phyloP scores from a whole-genome alignment of 179 eudicot species.

The Beta macrorhiza region DNA sequence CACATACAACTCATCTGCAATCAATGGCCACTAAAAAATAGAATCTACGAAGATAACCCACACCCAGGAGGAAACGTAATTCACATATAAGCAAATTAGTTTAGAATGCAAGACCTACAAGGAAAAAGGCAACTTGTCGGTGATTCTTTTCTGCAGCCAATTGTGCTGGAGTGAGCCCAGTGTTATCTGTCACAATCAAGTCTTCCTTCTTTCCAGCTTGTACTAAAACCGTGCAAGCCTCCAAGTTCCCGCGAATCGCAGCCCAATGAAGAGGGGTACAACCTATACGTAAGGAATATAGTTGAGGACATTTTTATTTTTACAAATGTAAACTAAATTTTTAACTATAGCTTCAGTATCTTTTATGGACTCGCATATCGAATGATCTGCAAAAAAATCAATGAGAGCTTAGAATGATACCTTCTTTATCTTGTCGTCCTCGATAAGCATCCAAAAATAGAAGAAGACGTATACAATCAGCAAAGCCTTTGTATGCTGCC shows the following conservation, averaged over 20 bases:
- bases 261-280: conserved; percentile 99
- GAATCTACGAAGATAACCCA: not conserved
- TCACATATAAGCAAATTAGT: conserved; percentile 16
- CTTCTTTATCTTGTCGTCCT: conserved; percentile 95
- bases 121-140: conserved; percentile 99
- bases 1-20: not conserved
- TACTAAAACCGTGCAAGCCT: conserved; percentile 96
- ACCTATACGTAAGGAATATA: conserved; percentile 44
- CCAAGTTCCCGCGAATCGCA: conserved; percentile 94
- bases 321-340: not conserved
- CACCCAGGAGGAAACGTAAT: not conserved
- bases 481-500: conserved; percentile 99
- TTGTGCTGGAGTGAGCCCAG: conserved; percentile 96
- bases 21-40: not conserved
- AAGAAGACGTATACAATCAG: conserved; percentile 95
- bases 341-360: conserved; percentile 8
- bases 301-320: not conserved
- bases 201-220: conserved; percentile 99
- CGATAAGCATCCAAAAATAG: conserved; percentile 91
- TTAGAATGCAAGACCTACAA: conserved; percentile 61
- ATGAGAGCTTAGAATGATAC: conserved; percentile 31
- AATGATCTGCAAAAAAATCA: not conserved
- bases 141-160: conserved; percentile 94
- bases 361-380: not conserved
- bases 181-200: conserved; percentile 73